Evolutionary conservation across 306 rosid species (phyloP), one percentile per base, ranked within the genome.

Genomic region (Quercus glauca): DNA sequence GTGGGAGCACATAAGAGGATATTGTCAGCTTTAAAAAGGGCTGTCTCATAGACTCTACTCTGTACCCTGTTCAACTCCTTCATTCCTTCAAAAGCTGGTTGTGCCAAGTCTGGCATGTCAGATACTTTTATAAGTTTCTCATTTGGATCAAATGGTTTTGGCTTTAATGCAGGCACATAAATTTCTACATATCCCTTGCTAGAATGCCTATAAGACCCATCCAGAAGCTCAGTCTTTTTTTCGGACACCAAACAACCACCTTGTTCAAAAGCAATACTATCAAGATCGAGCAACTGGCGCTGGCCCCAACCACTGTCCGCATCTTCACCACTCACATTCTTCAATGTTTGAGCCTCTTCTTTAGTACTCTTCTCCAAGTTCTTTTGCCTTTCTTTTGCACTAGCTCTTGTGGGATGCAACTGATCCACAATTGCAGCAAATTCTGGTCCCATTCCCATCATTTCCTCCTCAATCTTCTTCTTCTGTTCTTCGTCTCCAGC

Each of bases 1-100:
- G 99, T 95, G 58, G 99, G 99, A 25, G 99, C 99, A 78, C 99
- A 95, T 4, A 95, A 85, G 55, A 95, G 91, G 71, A 95, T 74
- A 82, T 92, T 90, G 78, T 91, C 96, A 0, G 90, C 90, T 52
- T 81, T 82, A 55, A 89, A 89, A 60, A 95, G 95, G 0, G 99
- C 98, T 77, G 97, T 88, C 83, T 90, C 92, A 58, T 92, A 95
- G 23, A 95, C 96, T 83, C 76, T 88, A 81, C 99, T 94, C 77
- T 94, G 99, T 14, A 94, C 97, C 88, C 97, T 90, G 79, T 94
- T 94, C 89, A 94, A 84, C 83, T 92, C 97, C 4, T 86, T 86
- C 97, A 94, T 94, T 71, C 99, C 97, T 79, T 81, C 86, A 76
- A 94, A 94, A 55, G 99, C 97, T 4, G 95, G 92, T 52, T 90